Percentiles rank a stretch among this genome's conserved stretches.
Conservation (phyloP, 805 yeast genomes). For the Ogataea trehalophila region DNA sequence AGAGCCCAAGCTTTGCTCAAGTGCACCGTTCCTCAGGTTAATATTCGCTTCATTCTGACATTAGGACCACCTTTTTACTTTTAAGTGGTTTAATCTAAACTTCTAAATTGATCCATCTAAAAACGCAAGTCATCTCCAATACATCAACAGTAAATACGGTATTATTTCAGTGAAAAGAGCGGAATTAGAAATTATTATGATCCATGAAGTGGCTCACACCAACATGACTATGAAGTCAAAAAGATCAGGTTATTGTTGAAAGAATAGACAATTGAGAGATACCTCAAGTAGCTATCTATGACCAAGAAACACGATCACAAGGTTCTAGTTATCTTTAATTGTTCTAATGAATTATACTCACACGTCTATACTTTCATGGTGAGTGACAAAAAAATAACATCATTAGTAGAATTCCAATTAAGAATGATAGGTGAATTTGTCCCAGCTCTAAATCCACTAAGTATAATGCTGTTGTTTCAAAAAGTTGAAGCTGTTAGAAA, state of each 20-base stretch:
- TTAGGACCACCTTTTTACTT: too few species aligned
- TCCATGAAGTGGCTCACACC: conserved; percentile 51
- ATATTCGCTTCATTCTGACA: too few species aligned
- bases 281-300: conserved; percentile 18
- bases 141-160: conserved; percentile 18
- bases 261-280: conserved; percentile 18
- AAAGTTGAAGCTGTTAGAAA: conserved; percentile 42
- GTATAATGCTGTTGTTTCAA: conserved; percentile 46
- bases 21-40: too few species aligned
- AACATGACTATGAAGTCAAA: conserved; percentile 43
- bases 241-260: conserved; percentile 31
- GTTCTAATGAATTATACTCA: conserved; percentile 61
- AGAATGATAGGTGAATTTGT: conserved; percentile 38
- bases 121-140: too few species aligned
- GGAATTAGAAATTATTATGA: conserved; percentile 49
- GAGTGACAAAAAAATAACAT: conserved; percentile 50
- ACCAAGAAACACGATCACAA: conserved; percentile 26
- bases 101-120: too few species aligned
- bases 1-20: too few species aligned
- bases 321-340: conserved; percentile 52
- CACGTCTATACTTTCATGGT: conserved; percentile 62
- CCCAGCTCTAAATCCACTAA: conserved; percentile 35
- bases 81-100: too few species aligned
- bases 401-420: conserved; percentile 55
- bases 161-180: conserved; percentile 55